Evolutionary conservation across 2,329 filamentous ascomycete genomes (phyloP), one percentile per base, ranked within the genome.

Genomic region (Fusarium musae): DNA sequence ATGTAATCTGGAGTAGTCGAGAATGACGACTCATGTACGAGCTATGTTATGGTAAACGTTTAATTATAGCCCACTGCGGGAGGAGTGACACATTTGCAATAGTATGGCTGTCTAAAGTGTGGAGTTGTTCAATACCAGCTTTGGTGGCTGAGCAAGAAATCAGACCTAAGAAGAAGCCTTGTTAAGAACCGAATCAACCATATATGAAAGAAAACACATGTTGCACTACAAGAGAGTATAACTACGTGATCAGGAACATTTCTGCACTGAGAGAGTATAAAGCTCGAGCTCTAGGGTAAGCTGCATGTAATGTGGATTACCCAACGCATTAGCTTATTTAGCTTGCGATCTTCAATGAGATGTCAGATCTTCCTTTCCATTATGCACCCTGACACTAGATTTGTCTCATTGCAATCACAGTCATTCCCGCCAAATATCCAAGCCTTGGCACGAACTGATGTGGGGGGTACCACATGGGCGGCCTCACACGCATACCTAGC

Each of bases 381-480:
- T 50, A 57, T 68, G 43, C 54, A 61, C 46, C 54, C 43, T 69
- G 58, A 68, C 42, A 59, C 50, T 39, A 44, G 44, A 49, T 59
- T 47, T 63, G 66, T 72, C 66, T 50, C 50, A 59, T 49, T 59
- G 58, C 44, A 72, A 49, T 40, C 26, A 56, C 30, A 23, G 21
- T 32, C 28, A 43, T 43, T 46, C 36, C 39, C 43, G 26, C 49
- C 30, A 42, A 50, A 46, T 46, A 58, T n/a, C 43, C 16, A 43
- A 44, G 39, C 46, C 53, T 59, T 72, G 69, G 69, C 58, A 76
- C 49, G 47, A 44, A 60, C 60, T 66, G 59, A 56, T 66, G 71
- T 76, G 63, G 68, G 65, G 59, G 59, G 39, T 47, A 30, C 36
- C 17, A 59, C 60, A 64, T 54, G 69, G 74, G 74, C 72, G 74